Evolutionary conservation across 768 basidiomycete genomes (phyloP).

Genomic region (Cystobasidium tubakii): DNA sequence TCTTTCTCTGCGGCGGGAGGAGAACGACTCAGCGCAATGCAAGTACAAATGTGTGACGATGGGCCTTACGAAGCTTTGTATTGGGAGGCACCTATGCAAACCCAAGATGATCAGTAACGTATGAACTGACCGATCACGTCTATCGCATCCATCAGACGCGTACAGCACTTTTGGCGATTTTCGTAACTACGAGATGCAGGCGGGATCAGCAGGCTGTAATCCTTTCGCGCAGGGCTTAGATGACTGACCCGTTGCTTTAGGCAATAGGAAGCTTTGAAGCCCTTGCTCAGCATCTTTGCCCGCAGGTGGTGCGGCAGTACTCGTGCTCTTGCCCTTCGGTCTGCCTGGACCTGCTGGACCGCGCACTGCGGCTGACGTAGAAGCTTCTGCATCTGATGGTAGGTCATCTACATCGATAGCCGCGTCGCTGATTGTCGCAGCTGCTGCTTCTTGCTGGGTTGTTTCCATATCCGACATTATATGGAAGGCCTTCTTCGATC

Average conservation of each 20-base stretch:
- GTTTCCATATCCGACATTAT: not conserved
- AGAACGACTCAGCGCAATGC: not conserved
- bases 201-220: not conserved
- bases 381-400: not conserved
- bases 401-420: not conserved
- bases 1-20: conserved; percentile 57
- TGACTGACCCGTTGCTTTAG: not conserved
- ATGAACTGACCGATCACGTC: not conserved
- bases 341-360: not conserved
- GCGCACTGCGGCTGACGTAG: not conserved
- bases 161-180: conserved; percentile 23
- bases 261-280: not conserved
- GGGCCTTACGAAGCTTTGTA: conserved; percentile 20
- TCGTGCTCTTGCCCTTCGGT: conserved; percentile 1
- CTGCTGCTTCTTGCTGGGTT: not conserved
- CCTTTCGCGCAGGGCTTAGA: too few relatives aligned
- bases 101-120: not conserved
- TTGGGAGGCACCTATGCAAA: conserved; percentile 17
- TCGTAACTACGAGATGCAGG: conserved; percentile 8
- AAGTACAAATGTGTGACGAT: not conserved
- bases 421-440: not conserved
- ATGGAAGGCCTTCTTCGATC: not conserved
- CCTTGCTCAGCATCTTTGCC: not conserved
- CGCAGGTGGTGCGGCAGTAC: not conserved
- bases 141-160: not conserved